phyloP scores from a whole-genome alignment of 1,284 basidiomycete genomes.

The Cryptococcus sp. region DNA sequence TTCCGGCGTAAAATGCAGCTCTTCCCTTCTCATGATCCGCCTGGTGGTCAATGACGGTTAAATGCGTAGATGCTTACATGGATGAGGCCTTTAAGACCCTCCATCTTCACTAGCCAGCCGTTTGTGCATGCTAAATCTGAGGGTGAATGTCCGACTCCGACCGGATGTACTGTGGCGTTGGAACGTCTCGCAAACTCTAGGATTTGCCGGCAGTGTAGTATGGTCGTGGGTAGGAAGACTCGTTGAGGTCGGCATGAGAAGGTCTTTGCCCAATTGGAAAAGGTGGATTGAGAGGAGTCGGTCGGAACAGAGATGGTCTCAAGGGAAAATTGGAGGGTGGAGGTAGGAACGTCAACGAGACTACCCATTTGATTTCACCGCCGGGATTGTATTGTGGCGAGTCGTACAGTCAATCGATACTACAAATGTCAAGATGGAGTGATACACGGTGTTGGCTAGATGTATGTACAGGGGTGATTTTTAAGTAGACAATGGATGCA shows the following conservation, averaged over 20 bases:
- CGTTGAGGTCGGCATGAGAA: slow-evolving; percentile 48
- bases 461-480: no score
- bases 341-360: neutral
- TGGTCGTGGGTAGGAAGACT: slow-evolving; percentile 72
- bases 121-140: slow-evolving; percentile 84
- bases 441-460: no score
- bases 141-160: slow-evolving; percentile 88
- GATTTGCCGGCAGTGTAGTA: slow-evolving; percentile 68
- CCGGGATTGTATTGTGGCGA: no score
- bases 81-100: slow-evolving; percentile 56
- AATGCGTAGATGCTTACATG: neutral
- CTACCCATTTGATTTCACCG: no score
- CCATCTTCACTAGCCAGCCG: slow-evolving; percentile 75
- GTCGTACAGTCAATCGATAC: no score
- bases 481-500: no score
- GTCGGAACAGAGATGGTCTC: slow-evolving; percentile 30
- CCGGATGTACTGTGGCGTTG: slow-evolving; percentile 67
- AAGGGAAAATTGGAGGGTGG: slow-evolving; percentile 18
- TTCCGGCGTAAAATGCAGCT: slow-evolving; percentile 66
- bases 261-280: slow-evolving; percentile 55
- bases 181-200: slow-evolving; percentile 79
- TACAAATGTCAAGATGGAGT: no score
- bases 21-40: slow-evolving; percentile 62
- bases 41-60: slow-evolving; percentile 46
- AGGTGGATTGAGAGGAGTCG: slow-evolving; percentile 26